phyloP scores from a whole-genome alignment of 805 yeast species.

The Metschnikowia bowlesiae region DNA sequence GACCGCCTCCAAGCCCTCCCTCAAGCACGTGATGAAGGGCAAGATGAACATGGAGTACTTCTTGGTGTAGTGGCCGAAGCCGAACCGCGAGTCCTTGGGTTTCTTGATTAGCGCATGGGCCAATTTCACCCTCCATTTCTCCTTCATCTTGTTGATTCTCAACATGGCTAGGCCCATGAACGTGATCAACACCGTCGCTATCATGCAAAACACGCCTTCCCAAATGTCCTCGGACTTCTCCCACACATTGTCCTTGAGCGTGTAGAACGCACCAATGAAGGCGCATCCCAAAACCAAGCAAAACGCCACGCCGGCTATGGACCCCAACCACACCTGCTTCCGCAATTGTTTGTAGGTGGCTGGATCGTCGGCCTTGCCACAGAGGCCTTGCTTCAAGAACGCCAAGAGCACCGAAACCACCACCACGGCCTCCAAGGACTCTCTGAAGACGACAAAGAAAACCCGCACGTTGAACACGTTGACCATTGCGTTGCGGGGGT shows the following conservation, averaged over 20 bases:
- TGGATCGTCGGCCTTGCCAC: slow-evolving; percentile 43
- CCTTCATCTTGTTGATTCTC: slow-evolving; percentile 92
- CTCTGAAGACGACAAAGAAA: slow-evolving; percentile 90
- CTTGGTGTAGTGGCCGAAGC: slow-evolving; percentile 50
- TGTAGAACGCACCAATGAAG: slow-evolving; percentile 89
- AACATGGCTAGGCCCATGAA: slow-evolving; percentile 95
- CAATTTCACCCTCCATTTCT: slow-evolving; percentile 92
- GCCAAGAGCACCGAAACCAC: slow-evolving; percentile 88
- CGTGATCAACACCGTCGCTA: slow-evolving; percentile 85
- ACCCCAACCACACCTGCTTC: slow-evolving; percentile 84
- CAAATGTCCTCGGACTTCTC: slow-evolving; percentile 83
- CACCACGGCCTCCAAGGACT: slow-evolving; percentile 86
- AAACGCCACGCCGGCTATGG: slow-evolving; percentile 62
- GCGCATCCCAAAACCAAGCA: slow-evolving; percentile 87
- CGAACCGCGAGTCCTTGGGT: slow-evolving; percentile 43
- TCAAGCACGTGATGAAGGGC: background rate
- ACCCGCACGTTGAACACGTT: slow-evolving; percentile 66
- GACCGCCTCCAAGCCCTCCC: too few relatives aligned
- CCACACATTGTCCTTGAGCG: slow-evolving; percentile 79
- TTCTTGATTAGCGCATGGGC: slow-evolving; percentile 64
- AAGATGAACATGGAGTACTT: slow-evolving; percentile 51
- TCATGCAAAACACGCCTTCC: slow-evolving; percentile 93
- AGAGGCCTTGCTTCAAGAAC: slow-evolving; percentile 85
- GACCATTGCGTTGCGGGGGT: slow-evolving; percentile 27
- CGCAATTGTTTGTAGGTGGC: slow-evolving; percentile 56